Base-by-base conservation (phyloP, 2,329 filamentous ascomycete species). In the Nemania sp. region DNA sequence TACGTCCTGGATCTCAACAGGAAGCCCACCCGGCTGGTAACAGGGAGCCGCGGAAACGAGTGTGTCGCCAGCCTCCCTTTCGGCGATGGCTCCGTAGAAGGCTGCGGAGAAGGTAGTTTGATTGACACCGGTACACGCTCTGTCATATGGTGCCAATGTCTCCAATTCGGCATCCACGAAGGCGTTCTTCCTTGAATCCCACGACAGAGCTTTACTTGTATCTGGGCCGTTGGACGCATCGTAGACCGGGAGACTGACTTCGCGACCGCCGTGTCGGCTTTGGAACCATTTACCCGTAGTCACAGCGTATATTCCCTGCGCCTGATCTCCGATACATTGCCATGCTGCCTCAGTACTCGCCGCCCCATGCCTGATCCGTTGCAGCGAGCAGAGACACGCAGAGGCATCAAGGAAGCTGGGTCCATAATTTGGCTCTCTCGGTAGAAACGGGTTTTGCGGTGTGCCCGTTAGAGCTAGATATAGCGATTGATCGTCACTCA, bases 241-340 rank as follows among this genome's bases (percentile, higher is more conserved):
- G 61, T 74, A 65, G 29, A 79, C 71, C 5, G 72, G 67, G 9
- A 73, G 60, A 10, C 68, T 56, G 21, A 70, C 39, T 1, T 63
- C 66, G 29, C 11, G 63, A 13, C 58, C 71, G 11, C 63, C 68
- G 20, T 74, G 66, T 1, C 70, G 53, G 21, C 73, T 68, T 12
- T 73, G 69, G 60, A 78, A 80, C 78, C 78, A 80, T 59, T 79
- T 80, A 4, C 78, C 78, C 2, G 67, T 72, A 18, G 66, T 76
- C 17, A 69, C 69, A 2, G 59, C 62, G 54, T 78, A 78, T 1
- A 78, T 71, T 1, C 71, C 72, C 45, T 78, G 67, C 0, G 76
- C 79, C 62, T 79, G 78, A 59, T 80, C 78, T 12, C 78, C 78
- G 32, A 79, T 76, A 62, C 78, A 80, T 60, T 78, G 77, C 78